A percentile compares a stretch with the other conserved stretches of the same genome.
phyloP scores from a whole-genome alignment of 2,329 filamentous ascomycete genomes.

The Metarhizium humberi region DNA sequence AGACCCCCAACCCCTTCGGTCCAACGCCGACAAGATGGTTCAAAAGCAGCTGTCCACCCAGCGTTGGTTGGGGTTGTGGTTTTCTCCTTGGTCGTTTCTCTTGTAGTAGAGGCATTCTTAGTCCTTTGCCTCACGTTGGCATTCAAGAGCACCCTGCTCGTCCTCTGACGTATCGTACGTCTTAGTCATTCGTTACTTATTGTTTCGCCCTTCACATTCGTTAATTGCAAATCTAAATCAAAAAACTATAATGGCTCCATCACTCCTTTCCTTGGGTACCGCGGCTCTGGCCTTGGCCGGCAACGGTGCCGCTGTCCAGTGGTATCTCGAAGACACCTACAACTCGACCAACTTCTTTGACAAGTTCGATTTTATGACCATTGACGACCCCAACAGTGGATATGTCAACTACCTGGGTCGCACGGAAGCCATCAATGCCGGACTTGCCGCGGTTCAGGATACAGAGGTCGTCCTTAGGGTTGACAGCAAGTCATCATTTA shows the following conservation, averaged over 20 bases:
- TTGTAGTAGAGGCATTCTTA: background rate
- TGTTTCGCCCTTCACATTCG: conserved; percentile 10
- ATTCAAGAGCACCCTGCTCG: conserved; percentile 17
- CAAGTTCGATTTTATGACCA: conserved; percentile 34
- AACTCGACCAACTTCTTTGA: conserved; percentile 35
- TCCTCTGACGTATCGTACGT: conserved; percentile 35
- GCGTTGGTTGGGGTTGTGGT: no score
- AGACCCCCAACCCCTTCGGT: no score
- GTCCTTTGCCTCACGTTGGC: background rate
- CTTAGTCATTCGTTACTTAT: conserved; percentile 27
- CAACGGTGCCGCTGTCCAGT: conserved; percentile 20
- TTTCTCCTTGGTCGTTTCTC: no score
- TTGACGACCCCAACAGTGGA: conserved; percentile 52
- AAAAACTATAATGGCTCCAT: conserved; percentile 26
- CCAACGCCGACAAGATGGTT: no score
- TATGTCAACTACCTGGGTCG: conserved; percentile 47
- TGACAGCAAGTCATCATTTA: no score
- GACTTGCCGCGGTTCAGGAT: conserved; percentile 22
- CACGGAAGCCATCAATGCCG: conserved; percentile 22
- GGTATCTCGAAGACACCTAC: conserved; percentile 32
- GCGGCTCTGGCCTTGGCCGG: conserved; percentile 27
- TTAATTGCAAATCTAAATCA: conserved; percentile 12
- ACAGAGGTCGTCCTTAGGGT: conserved; percentile 30
- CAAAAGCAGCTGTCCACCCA: no score
- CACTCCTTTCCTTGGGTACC: conserved; percentile 28